Percentiles rank a stretch among this genome's conserved stretches.
Evolutionary conservation across 139 green algal genomes (phyloP).

Genomic region (Edaphochlamys debaryana): DNA sequence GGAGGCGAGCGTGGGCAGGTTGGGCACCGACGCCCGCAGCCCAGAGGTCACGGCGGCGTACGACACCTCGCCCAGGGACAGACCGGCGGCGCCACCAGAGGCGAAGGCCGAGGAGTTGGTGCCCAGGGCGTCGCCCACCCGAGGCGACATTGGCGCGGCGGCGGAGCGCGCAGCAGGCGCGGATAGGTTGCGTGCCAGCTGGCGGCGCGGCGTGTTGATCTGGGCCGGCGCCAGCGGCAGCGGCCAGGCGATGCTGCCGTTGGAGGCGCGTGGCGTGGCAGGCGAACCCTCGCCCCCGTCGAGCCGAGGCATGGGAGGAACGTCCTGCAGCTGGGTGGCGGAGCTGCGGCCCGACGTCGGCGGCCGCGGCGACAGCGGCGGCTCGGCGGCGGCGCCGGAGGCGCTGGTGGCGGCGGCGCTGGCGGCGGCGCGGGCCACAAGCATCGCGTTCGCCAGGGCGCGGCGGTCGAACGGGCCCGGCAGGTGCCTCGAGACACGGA

Average conservation of each 20-base stretch:
- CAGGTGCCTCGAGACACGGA: not conserved
- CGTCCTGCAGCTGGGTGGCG: no score
- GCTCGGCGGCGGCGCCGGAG: no score
- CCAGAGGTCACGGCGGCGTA: no score
- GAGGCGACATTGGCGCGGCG: not conserved
- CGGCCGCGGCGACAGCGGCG: not conserved
- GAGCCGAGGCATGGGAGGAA: no score
- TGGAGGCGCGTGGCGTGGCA: no score
- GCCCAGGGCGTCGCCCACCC: no score
- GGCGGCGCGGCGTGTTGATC: conserved; percentile 8
- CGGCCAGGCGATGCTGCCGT: no score
- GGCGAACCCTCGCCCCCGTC: no score
- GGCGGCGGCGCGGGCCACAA: not conserved
- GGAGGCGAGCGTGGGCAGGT: no score
- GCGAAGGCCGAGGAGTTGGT: no score
- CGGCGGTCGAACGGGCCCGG: not conserved
- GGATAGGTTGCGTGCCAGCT: not conserved
- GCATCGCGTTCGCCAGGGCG: not conserved
- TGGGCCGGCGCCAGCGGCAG: not conserved
- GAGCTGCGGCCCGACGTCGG: no score
- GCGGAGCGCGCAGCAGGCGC: not conserved
- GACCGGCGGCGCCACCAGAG: not conserved
- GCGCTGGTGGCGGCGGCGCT: not conserved
- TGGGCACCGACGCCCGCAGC: no score
- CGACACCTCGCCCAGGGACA: not conserved